Evolutionary conservation across 306 rosid species (phyloP), one percentile per base, ranked within the genome.

Genomic region (Casuarina cunninghamiana): DNA sequence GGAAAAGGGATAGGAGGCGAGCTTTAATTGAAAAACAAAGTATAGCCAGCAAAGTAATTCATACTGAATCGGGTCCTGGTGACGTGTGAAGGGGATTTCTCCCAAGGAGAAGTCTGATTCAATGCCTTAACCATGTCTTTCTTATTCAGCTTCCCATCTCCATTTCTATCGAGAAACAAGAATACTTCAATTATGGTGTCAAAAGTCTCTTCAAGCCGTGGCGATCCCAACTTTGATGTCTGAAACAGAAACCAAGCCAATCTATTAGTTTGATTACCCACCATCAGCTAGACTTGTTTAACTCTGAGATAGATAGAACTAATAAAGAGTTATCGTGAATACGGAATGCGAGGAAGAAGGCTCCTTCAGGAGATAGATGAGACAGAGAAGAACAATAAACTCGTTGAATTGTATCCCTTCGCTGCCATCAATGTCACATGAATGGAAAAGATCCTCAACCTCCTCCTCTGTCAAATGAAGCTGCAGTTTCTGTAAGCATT

Each of bases 311-410:
- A 39, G 48, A 32, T 58, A 41, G 80, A 15, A 73, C 2, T 7
- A 69, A 35, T 10, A 78, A 63, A 9, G 49, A 82, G 82, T 55
- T 72, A 49, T 13, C 45, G 67, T 39, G 75, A 70, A 5, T 91
- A 91, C 98, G 21, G 62, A 78, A 60, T 86, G 49, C 46, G 88
- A 68, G 53, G 87, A 76, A 73, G 87, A 73, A 72, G 86, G 83
- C 71, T 89, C 90, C 81, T 87, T 85, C 71, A 90, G 82, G 79
- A 92, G 87, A 87, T 94, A 93, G 54, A 92, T 81, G 77, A 94
- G 95, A 77, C 97, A 94, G 11, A 94, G 88, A 70, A 92, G 98
- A 78, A 90, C 97, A 57, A 94, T 94, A 65, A 94, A 92, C 77
- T 94, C 98, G 46, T 88, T 94, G 78, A 90, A 90, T 53, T 92